A percentile compares a stretch with the other conserved stretches of the same genome.
Conservation (phyloP, 2,329 filamentous ascomycete species). For the Xylaria sp. region DNA sequence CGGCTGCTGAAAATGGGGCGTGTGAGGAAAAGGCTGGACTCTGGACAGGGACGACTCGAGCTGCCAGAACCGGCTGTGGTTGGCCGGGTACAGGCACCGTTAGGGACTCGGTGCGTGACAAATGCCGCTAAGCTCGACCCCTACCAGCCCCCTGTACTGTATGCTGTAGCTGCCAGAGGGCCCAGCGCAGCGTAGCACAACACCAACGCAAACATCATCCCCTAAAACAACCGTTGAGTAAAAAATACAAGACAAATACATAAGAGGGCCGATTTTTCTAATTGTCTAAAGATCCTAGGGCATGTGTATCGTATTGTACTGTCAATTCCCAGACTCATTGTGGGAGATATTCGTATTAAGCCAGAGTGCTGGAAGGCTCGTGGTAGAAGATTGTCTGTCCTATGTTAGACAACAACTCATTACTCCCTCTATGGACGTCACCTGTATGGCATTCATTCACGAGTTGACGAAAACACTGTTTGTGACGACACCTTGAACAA, state of each 20-base stretch:
- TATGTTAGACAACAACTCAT: background rate
- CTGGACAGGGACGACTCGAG: constrained; percentile 1
- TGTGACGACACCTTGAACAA: background rate
- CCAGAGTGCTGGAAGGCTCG: background rate
- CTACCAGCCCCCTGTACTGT: background rate
- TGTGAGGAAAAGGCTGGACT: constrained; percentile 15
- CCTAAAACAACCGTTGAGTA: background rate
- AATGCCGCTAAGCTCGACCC: constrained; percentile 22
- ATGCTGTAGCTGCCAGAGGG: background rate
- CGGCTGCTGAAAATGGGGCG: constrained; percentile 10
- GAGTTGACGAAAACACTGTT: background rate
- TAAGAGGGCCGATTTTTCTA: no score
- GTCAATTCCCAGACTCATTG: background rate
- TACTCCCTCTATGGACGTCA: background rate
- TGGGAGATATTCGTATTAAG: background rate
- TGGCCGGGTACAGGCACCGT: constrained; percentile 14
- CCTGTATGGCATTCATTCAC: background rate
- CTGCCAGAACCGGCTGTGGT: constrained; percentile 14
- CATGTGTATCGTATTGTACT: no score
- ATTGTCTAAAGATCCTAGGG: no score
- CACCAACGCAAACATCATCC: background rate
- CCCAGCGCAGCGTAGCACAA: background rate
- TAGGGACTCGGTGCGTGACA: constrained; percentile 8
- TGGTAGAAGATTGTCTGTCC: background rate
- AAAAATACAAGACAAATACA: background rate